Conservation (phyloP, 768 basidiomycete species). For the Auricularia sp. region DNA sequence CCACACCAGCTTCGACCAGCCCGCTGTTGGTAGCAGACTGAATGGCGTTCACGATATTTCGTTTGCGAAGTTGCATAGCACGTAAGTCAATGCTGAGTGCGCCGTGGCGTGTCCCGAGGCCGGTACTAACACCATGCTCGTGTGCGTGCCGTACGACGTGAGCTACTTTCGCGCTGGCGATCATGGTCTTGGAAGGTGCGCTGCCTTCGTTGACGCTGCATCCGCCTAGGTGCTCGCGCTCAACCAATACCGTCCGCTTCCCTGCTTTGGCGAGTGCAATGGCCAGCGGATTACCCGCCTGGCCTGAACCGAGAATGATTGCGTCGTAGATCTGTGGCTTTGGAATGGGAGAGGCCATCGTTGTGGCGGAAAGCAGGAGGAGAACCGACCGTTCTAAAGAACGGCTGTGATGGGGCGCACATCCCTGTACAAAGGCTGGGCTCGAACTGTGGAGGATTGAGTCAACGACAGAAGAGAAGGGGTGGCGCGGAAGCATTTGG, state of each 20-base stretch:
- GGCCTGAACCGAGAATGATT: constrained; percentile 9
- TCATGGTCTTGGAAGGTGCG: constrained; percentile 10
- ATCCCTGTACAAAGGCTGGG: too few relatives aligned
- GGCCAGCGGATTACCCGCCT: constrained; percentile 8
- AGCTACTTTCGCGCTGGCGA: constrained; percentile 7
- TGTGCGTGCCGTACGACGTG: constrained; percentile 6
- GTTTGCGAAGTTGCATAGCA: neutral
- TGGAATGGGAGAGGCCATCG: neutral
- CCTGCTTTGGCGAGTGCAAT: constrained; percentile 8
- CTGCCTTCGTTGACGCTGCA: constrained; percentile 12
- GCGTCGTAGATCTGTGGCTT: constrained; percentile 2
- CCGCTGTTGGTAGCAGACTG: neutral
- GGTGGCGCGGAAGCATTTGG: too few relatives aligned
- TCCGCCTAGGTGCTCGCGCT: constrained; percentile 8
- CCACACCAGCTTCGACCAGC: neutral
- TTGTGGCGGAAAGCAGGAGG: neutral
- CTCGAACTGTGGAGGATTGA: too few relatives aligned
- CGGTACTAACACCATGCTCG: constrained; percentile 7
- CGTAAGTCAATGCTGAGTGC: constrained; percentile 2
- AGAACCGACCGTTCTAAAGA: neutral
- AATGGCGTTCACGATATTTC: neutral
- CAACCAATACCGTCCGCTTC: constrained; percentile 6
- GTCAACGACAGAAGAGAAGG: too few relatives aligned
- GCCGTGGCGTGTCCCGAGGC: neutral
- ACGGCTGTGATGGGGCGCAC: too few relatives aligned